These are phyloP conservation scores for Stereocaulon alpinum DNA, from an alignment of 495 filamentous ascomycete species.

Conservation along the genomic window DNA sequence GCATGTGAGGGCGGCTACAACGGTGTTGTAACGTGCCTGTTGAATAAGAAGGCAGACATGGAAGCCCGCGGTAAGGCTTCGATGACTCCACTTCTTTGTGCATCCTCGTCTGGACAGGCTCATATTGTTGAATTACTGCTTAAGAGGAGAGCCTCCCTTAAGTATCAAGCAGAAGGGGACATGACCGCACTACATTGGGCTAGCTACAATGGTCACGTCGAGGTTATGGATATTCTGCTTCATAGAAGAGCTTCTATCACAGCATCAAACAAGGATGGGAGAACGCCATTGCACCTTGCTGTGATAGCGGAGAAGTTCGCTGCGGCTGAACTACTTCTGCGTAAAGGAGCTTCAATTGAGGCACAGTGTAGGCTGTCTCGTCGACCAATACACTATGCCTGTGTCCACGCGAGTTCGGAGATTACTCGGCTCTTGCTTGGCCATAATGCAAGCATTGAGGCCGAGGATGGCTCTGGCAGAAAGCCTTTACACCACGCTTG, in stretches of 20 bases:
- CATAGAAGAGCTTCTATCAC: constrained; percentile 26
- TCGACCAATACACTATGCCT: constrained; percentile 39
- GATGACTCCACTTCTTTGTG: constrained; percentile 35
- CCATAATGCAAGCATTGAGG: constrained; percentile 34
- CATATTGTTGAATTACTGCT: constrained; percentile 29
- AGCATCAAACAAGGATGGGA: constrained; percentile 26
- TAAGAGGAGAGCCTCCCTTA: constrained; percentile 28
- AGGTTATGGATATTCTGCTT: constrained; percentile 30
- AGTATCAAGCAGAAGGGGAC: constrained; percentile 28
- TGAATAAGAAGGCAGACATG: constrained; percentile 31
- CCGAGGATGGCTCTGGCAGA: constrained; percentile 21
- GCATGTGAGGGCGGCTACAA: constrained; percentile 31
- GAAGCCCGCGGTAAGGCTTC: constrained; percentile 28
- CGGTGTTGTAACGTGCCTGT: constrained; percentile 27
- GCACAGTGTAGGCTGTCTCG: constrained; percentile 26
- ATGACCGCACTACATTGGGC: constrained; percentile 42
- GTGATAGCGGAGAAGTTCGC: constrained; percentile 33
- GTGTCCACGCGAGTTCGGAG: constrained; percentile 27
- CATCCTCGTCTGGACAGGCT: constrained; percentile 30
- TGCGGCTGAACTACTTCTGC: constrained; percentile 31
- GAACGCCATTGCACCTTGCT: constrained; percentile 36
- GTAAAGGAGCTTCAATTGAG: constrained; percentile 1
- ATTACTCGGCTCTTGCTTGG: constrained; percentile 33
- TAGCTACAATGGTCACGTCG: constrained; percentile 33
- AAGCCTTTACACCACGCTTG: constrained; percentile 36